phyloP scores from a whole-genome alignment of 1,139 yeast species.

The Scheffersomyces titani region DNA sequence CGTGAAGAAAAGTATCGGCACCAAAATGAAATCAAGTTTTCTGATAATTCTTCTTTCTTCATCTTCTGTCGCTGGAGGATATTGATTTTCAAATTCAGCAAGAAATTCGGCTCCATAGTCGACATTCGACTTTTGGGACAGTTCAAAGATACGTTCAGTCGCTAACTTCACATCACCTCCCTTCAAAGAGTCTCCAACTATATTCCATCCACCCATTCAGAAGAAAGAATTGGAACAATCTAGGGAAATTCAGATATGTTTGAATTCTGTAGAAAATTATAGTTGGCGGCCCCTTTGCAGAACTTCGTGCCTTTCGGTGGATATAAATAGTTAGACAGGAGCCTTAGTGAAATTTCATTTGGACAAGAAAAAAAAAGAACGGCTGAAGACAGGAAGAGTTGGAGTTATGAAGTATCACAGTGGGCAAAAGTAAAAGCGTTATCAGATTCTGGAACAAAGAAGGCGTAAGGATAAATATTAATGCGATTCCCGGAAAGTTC shows the following conservation, averaged over 20 bases:
- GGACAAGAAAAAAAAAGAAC: neutral
- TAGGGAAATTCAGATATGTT: neutral
- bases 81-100: neutral
- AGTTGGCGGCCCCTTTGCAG: neutral
- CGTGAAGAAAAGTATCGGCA: constrained; percentile 34
- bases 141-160: neutral
- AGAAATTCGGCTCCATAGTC: neutral
- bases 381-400: neutral
- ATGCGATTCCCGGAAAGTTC: neutral
- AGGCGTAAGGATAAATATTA: too few relatives aligned
- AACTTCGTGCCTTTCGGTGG: neutral
- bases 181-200: neutral
- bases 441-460: neutral
- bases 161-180: neutral
- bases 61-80: constrained; percentile 11
- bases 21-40: constrained; percentile 34
- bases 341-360: neutral
- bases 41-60: constrained; percentile 28
- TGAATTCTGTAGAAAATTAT: neutral
- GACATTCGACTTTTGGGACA: neutral
- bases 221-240: neutral
- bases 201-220: neutral
- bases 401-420: neutral
- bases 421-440: neutral
- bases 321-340: neutral